phyloP scores from a whole-genome alignment of 2,329 filamentous ascomycete genomes.

The Ceratocystiopsis minuta region DNA sequence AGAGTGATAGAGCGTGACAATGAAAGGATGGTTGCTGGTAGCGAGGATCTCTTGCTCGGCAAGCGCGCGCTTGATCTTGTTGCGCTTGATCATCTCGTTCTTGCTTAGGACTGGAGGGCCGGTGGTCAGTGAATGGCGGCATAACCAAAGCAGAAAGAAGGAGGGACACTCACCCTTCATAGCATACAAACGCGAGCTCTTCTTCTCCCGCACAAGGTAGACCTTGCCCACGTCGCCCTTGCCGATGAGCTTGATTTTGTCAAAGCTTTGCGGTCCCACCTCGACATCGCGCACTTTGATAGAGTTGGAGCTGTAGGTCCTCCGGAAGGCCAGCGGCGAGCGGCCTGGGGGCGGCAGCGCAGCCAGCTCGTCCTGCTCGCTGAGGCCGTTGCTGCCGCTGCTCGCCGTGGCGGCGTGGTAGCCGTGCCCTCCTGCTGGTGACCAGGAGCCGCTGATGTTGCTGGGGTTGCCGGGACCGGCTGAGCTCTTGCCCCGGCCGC shows the following conservation, averaged over 20 bases:
- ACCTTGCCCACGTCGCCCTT: constrained; percentile 99
- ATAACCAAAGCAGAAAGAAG: not conserved
- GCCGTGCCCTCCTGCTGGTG: not conserved
- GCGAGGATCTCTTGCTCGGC: constrained; percentile 96
- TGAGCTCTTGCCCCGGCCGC: too few relatives aligned
- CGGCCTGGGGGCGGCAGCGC: constrained; percentile 50
- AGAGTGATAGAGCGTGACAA: constrained; percentile 94
- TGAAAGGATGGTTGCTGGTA: constrained; percentile 97
- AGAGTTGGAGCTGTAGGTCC: constrained; percentile 97
- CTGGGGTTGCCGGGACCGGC: constrained; percentile 10
- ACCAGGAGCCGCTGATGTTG: constrained; percentile 17
- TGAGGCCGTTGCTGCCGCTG: constrained; percentile 14
- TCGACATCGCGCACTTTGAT: constrained; percentile 98
- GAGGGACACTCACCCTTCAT: constrained; percentile 69
- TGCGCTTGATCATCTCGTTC: constrained; percentile 99
- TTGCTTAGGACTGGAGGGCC: constrained; percentile 70
- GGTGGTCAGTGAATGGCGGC: not conserved
- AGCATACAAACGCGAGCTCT: constrained; percentile 83
- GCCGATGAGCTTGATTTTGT: constrained; percentile 98
- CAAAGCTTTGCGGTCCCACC: constrained; percentile 85
- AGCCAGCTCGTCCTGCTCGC: constrained; percentile 33
- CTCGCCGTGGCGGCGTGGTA: constrained; percentile 12
- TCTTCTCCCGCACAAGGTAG: constrained; percentile 94
- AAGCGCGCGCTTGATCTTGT: constrained; percentile 97
- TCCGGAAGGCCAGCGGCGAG: constrained; percentile 60